Evolutionary conservation across 495 filamentous ascomycete species (phyloP), one percentile per base, ranked within the genome.

Genomic region (Chaetomium cochliodes): DNA sequence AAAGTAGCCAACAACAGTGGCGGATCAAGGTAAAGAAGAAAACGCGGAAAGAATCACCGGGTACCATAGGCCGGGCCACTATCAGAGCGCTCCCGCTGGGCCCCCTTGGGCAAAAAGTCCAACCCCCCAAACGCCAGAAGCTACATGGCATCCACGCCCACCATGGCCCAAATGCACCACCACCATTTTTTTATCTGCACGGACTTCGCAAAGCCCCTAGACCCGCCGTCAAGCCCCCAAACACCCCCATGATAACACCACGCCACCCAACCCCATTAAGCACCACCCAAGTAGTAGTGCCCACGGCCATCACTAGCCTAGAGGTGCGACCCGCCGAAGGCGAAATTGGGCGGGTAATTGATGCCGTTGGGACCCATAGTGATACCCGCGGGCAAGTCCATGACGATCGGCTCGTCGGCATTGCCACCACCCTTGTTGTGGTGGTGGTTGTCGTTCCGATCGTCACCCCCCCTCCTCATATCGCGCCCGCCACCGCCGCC

Each of bases 351-450:
- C 2, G 68, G 64, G 62, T 67, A 85, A 73, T 88, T 86, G 39
- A 92, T 90, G 12, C 87, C 86, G 66, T 86, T 87, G 46, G 85
- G 78, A 70, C 89, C 72, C 20, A 80, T 78, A 39, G 79, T 78
- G 56, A 85, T 74, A 16, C 78, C 76, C 69, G 86, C 83, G 28
- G 86, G 88, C 72, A 93, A 90, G 3, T 85, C 88, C 60, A 72
- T 63, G 12, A 74, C 59, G 53, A 74, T 56, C 41, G 70, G 63
- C 42, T 86, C 84, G 60, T 82, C 85, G 23, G 84, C 80, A 49
- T 81, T 80, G 49, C 81, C 83, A 23, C 62, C 65, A 23, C 62
- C 65, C 4, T 42, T 51, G 16, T 9, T 18, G 15, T 65, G 62
- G 2, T 56, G 58, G 49, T 81, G 77, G 20, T 76, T 81, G 49